Conservation (phyloP, 192 early-diverging fungal genomes). For the Backusella tarrabulga region DNA sequence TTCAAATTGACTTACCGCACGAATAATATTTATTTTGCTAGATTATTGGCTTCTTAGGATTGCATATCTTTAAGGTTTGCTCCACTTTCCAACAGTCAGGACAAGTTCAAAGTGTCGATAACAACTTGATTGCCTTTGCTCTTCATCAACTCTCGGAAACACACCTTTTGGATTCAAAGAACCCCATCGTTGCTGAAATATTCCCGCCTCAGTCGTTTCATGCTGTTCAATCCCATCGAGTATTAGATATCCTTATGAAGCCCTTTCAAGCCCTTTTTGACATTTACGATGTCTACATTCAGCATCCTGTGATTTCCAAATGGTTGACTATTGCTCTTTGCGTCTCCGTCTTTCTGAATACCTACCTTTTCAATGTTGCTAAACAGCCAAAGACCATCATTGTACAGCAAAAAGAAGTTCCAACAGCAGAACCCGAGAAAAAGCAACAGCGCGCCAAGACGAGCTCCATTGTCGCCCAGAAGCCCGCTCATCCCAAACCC, state of each 20-base stretch:
- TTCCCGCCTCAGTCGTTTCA: conserved; percentile 50
- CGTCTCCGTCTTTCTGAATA: conserved; percentile 54
- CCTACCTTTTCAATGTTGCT: conserved; percentile 59
- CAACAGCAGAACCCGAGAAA: background rate
- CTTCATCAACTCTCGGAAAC: conserved; percentile 41
- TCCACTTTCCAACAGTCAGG: conserved; percentile 46
- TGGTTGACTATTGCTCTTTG: conserved; percentile 49
- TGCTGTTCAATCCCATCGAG: conserved; percentile 9
- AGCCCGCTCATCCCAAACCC: background rate
- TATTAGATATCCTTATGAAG: background rate
- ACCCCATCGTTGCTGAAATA: conserved; percentile 52
- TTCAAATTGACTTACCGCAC: conserved; percentile 52
- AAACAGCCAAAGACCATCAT: conserved; percentile 48
- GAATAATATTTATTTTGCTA: conserved; percentile 12
- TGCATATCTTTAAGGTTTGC: conserved; percentile 63
- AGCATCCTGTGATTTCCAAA: conserved; percentile 57
- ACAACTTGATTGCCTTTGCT: conserved; percentile 36
- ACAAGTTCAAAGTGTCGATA: conserved; percentile 36
- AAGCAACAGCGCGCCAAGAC: background rate
- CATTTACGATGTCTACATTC: conserved; percentile 48
- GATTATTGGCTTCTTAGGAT: conserved; percentile 60
- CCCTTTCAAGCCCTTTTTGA: conserved; percentile 43
- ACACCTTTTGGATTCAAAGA: conserved; percentile 34
- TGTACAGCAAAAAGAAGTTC: background rate
- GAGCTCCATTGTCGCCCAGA: conserved; percentile 17